Base-by-base conservation (phyloP, 768 basidiomycete genomes). In the Mrakia hoshinonis region DNA sequence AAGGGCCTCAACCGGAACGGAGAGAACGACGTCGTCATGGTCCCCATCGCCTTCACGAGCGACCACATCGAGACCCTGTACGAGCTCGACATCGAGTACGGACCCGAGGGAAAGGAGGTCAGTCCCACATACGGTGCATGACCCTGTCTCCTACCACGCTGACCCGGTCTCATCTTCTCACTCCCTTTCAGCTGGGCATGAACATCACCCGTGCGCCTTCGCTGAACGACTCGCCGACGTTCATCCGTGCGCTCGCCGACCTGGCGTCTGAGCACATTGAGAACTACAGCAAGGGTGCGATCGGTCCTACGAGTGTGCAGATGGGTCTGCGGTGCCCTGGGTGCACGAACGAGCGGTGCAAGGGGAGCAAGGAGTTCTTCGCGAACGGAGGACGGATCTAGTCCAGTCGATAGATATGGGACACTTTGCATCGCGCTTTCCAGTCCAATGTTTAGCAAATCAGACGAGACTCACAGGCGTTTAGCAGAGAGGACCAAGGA, bases 11-110 rank as follows among this genome's bases (percentile, higher is more conserved):
- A 79, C 36, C 80, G 81, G 77, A 77, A 77, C 34, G 82, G 82
- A 34, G 74, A 81, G 69, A 82, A 82, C 74, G 79, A 83, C 72
- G 75, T 82, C 46, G 77, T 97, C 69, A 82, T 98, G 48, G 86
- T 99, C 9, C 96, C 96, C 0, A 93, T 99, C 73, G 96, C 96
- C 31, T 99, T 99, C 82, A 99, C 96, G 18, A 93, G 89, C 79
- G 96, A 99, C 81, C 96, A 99, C 79, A 98, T 99, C 77, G 96
- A 99, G 83, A 99, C 96, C 29, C 83, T 99, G 63, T 98, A 90
- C 76, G 96, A 99, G 81, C 84, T 98, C 63, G 96, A 99, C 79
- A 79, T 94, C 67, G 96, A 99, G 79, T 96, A 98, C 77, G 84
- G 84, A 70, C 87, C 87, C 80, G 94, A 98, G 81, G 96, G 90